These are phyloP conservation scores for Scenedesmus sp. DNA, from an alignment of 163 green algal species.

Conservation along the genomic window DNA sequence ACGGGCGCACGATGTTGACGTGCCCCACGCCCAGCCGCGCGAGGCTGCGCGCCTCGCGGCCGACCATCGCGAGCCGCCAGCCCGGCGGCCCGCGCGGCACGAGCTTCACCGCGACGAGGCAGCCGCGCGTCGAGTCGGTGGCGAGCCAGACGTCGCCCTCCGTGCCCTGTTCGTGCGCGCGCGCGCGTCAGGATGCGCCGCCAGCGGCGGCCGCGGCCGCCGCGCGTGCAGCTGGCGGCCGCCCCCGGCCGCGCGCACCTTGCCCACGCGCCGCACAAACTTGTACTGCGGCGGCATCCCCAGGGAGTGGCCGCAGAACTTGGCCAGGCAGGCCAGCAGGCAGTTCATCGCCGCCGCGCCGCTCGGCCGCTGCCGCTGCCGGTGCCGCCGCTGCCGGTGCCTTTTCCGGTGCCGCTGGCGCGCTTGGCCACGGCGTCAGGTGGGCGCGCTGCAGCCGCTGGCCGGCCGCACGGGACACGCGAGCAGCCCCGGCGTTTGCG, in stretches of 20 bases:
- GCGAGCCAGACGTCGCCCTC: slow-evolving; percentile 39
- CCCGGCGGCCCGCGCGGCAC: slow-evolving; percentile 16
- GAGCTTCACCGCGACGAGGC: slow-evolving; percentile 39
- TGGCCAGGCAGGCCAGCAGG: slow-evolving; percentile 3
- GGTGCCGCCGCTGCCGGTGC: neutral
- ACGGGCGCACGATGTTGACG: slow-evolving; percentile 43
- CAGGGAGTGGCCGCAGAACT: slow-evolving; percentile 31
- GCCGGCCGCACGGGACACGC: too few species aligned
- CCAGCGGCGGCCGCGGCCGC: too few species aligned
- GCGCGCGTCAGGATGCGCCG: neutral
- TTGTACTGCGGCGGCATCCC: slow-evolving; percentile 34
- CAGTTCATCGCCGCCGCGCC: slow-evolving; percentile 8
- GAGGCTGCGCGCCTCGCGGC: slow-evolving; percentile 25
- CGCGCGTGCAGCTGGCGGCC: too few species aligned
- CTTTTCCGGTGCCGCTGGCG: too few species aligned
- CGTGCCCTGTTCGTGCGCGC: slow-evolving; percentile 15
- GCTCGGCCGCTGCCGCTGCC: neutral
- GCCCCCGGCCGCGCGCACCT: neutral
- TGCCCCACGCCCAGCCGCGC: slow-evolving; percentile 26
- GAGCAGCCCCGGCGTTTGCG: too few species aligned
- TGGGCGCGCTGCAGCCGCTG: too few species aligned
- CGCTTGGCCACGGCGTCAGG: too few species aligned
- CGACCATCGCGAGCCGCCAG: slow-evolving; percentile 30
- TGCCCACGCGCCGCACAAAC: slow-evolving; percentile 23
- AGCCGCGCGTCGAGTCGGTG: slow-evolving; percentile 1